A percentile compares a stretch with the other conserved stretches of the same genome.
These are phyloP conservation scores for Aspergillus cavernicola DNA, from an alignment of 495 filamentous ascomycete genomes.

Conservation along the genomic window DNA sequence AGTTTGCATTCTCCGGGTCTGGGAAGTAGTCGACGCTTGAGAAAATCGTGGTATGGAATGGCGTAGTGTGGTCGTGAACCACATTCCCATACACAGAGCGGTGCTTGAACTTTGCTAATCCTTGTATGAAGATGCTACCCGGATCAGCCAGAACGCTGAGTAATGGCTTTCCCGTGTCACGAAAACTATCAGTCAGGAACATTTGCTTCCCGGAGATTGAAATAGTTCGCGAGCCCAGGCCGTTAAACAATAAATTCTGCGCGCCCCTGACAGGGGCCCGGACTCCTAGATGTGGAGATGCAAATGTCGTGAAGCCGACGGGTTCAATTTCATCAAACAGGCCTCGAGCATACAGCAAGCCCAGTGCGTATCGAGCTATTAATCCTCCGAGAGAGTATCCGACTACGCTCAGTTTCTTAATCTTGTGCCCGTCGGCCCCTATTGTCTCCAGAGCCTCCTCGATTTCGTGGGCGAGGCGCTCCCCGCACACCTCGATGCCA, in stretches of 20 bases:
- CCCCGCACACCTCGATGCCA: constrained; percentile 86
- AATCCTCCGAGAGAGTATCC: constrained; percentile 90
- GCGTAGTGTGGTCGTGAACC: constrained; percentile 73
- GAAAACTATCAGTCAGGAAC: constrained; percentile 81
- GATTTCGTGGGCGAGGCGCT: constrained; percentile 83
- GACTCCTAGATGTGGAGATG: constrained; percentile 83
- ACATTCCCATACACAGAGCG: constrained; percentile 79
- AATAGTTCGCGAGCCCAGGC: constrained; percentile 69
- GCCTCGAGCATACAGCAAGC: constrained; percentile 74
- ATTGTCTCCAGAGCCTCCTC: constrained; percentile 74
- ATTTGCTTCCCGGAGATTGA: constrained; percentile 82
- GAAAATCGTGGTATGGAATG: constrained; percentile 79
- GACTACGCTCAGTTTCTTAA: constrained; percentile 78
- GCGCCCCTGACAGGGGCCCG: constrained; percentile 68
- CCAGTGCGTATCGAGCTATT: constrained; percentile 82
- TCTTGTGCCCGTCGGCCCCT: constrained; percentile 57
- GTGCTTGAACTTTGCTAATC: constrained; percentile 67
- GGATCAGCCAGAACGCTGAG: constrained; percentile 79
- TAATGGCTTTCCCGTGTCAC: constrained; percentile 73
- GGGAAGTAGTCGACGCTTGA: constrained; percentile 69
- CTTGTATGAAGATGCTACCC: constrained; percentile 80
- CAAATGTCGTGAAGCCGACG: constrained; percentile 92
- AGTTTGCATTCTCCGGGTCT: constrained; percentile 56
- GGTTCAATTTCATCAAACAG: constrained; percentile 75
- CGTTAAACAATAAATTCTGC: constrained; percentile 70